Base-by-base conservation (phyloP, 2,329 filamentous ascomycete genomes). In the Monosporascus sp. region DNA sequence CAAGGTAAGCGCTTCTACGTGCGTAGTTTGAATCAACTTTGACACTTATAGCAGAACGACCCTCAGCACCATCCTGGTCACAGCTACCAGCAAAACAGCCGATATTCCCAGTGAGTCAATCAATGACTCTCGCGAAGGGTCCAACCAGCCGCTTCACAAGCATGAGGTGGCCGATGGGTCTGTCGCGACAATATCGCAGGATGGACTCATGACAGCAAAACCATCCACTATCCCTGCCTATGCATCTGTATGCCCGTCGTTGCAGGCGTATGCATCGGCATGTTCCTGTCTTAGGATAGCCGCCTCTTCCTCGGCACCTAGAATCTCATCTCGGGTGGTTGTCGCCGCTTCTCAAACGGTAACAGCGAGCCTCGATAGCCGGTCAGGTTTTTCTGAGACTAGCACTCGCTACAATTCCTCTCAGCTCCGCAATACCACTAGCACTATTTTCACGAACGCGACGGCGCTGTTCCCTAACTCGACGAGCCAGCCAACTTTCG, bases 261-360 rank as follows among this genome's bases (percentile, higher is more conserved):
- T 50, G 3, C 46, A 51, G 8, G 61, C 58, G 9, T 58, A 60
- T 31, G 56, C 57, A 26, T 61, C 58, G 26, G 61, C 60, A 7
- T 63, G 60, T 47, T 60, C 58, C 2, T 63, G 58, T 43, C 47
- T 61, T 43, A 58, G 58, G 6, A 40, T 58, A 17, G 48, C 54
- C 26, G 14, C 2, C 20, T 24, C 9, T 24, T 20, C 40, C 11
- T 20, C 18, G 22, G 40, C 40, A 20, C 40, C 9, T 11, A 43
- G 17, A 43, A 54, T 49, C 9, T 50, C 53, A 11, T 60, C 55
- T 6, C 40, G 49, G 22, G 51, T 48, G 18, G 26, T 20, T 8
- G 37, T 54, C 6, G 43, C 37, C 11, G 50, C 28, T 6, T 37
- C 56, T 11, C 50, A 57, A 22, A 51, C 55, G n/a, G 31, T 35